Base-by-base conservation (phyloP, 164 flowering plant genomes). In the Stephania yunnanensis region DNA sequence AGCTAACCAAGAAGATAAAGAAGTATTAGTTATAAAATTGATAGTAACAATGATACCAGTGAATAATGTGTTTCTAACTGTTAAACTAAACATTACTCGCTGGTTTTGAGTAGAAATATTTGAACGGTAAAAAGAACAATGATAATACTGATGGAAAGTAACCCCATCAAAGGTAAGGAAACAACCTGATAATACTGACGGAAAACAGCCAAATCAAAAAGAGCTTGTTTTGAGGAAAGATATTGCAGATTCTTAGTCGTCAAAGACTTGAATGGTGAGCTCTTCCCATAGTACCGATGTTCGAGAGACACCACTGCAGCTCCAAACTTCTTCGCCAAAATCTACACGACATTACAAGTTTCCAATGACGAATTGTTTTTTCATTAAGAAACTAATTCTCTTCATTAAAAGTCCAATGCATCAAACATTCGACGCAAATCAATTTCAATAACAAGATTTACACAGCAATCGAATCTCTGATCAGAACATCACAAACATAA, bases 201-300 rank as follows among this genome's bases (percentile, higher is more conserved):
- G 73, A 94, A 96, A 78, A 53, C 84, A 74, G 99, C 99, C 87
- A 96, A 86, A 82, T 96, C 99, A 77, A 86, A 91, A 46, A 93
- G 90, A 20, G 99, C 99, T 77, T 95, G 97, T 81, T 95, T 92
- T 25, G 99, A 93, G 58, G 99, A 95, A 73, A 93, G 93, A 83
- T 84, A 93, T 81, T 71, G 84, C 70, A 93, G 82, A 80, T 95
- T 92, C 76, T 84, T 83, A 25, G 98, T 95, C 10, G 86, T 75
- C 77, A 84, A 78, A 10, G 89, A 87, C 55, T 90, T 82, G 70
- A 95, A 91, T 2, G 98, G 99, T n/a, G 89, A 85, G 79, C 97
- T 95, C 84, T 91, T 92, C 74, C 99, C 99, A 89, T 95, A 95
- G 77, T 93, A 95, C 1, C 98, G 95, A 87, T 95, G 99, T 91